Evolutionary conservation across 2,329 filamentous ascomycete genomes (phyloP), one percentile per base, ranked within the genome.

Genomic region (Arthroderma sp.): DNA sequence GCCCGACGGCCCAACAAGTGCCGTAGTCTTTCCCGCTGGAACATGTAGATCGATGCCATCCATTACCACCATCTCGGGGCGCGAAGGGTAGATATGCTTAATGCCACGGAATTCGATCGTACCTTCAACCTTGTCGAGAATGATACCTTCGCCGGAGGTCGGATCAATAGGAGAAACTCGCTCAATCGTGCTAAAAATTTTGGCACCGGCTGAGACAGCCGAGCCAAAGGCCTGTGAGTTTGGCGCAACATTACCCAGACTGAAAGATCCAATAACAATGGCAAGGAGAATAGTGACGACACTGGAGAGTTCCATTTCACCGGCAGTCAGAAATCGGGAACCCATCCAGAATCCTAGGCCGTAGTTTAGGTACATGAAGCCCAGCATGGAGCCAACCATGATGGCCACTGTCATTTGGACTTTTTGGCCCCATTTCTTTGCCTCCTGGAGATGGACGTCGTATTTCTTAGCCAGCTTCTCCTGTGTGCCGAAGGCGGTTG

Each of bases 161-260:
- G 89, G 80, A 57, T 98, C 84, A 40, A 96, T 71, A 0, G 89
- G 87, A 0, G 91, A 95, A 3, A 68, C 57, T 43, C 91, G 82
- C 62, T 96, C 89, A 53, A 96, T 96, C 1, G 88, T 95, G 59
- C 80, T 83, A 68, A 83, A 95, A 50, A 98, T 94, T 69, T 96
- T 96, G 45, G 78, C 76, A 3, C 86, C 87, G 2, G 91, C 89
- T 30, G 86, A 85, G 4, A 93, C 68, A 34, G 80, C 84, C 9
- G 81, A 86, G 1, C 82, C 84, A 55, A 96, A 94, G 30, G 89
- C 85, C 61, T 94, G 86, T 3, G 82, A 65, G 56, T 95, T 86
- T 0, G 91, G 87, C 0, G 82, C 81, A 31, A 94, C 80, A 53
- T 91, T 93, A 38, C 88, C 87, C 31, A 98, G 69, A 46, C 86